A percentile compares a stretch with the other conserved stretches of the same genome.
phyloP scores from a whole-genome alignment of 495 filamentous ascomycete genomes.

The Penicillium desertorum region DNA sequence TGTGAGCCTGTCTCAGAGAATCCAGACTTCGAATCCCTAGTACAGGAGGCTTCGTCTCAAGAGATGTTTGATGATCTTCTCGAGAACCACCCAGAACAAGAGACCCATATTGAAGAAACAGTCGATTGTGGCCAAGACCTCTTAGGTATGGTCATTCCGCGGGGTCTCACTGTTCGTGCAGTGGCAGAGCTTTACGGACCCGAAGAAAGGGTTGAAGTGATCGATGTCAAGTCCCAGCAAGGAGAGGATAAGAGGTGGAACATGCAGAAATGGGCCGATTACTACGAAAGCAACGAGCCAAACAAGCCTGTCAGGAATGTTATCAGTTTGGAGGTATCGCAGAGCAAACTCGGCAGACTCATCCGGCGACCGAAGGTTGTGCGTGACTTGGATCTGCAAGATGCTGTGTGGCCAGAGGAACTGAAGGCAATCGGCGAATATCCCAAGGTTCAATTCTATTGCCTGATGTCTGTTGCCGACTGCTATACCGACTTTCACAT shows the following conservation, averaged over 20 bases:
- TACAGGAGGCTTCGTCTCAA: conserved; percentile 39
- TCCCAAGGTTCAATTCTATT: conserved; percentile 69
- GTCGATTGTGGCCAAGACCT: conserved; percentile 63
- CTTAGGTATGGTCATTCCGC: conserved; percentile 73
- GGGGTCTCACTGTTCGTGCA: conserved; percentile 62
- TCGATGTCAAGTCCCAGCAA: conserved; percentile 75
- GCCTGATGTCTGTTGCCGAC: conserved; percentile 76
- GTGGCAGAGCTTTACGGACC: conserved; percentile 68
- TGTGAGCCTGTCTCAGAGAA: conserved; percentile 38
- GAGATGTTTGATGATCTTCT: conserved; percentile 52
- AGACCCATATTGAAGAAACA: conserved; percentile 45
- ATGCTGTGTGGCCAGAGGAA: conserved; percentile 69
- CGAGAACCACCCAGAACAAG: conserved; percentile 38
- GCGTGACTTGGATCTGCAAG: conserved; percentile 69
- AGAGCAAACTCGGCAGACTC: conserved; percentile 62
- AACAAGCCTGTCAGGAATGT: conserved; percentile 68
- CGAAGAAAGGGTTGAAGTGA: conserved; percentile 67
- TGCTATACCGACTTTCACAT: conserved; percentile 82
- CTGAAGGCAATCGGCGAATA: conserved; percentile 56
- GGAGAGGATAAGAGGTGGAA: conserved; percentile 68
- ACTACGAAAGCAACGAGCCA: conserved; percentile 65
- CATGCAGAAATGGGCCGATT: conserved; percentile 71
- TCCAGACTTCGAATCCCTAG: conserved; percentile 34
- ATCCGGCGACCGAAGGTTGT: conserved; percentile 70
- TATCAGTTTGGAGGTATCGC: conserved; percentile 73